These are phyloP conservation scores for Bryum argenteum DNA, from an alignment of 225 moss, liverwort and hornwort genomes.

Conservation along the genomic window DNA sequence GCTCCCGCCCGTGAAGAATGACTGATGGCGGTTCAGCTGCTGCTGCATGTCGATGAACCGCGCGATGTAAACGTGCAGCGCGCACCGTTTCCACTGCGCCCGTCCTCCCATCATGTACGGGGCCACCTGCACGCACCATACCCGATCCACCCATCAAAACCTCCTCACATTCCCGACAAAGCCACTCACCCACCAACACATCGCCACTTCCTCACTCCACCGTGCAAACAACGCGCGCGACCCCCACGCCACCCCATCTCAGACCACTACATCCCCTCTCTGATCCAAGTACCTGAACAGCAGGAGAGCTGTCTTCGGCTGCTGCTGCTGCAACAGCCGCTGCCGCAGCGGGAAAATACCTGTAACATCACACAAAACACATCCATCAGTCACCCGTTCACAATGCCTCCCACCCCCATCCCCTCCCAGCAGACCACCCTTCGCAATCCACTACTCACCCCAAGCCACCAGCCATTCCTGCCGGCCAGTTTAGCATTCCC, in stretches of 20 bases:
- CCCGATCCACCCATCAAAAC: neutral
- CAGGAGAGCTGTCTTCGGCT: conserved; percentile 58
- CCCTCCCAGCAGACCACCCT: neutral
- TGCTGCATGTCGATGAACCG: conserved; percentile 88
- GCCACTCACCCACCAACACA: neutral
- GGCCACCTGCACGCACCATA: conserved; percentile 24
- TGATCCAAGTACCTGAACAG: conserved; percentile 55
- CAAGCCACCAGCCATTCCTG: conserved; percentile 51
- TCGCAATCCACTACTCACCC: conserved; percentile 28
- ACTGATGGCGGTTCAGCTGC: conserved; percentile 59
- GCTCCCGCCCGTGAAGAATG: conserved; percentile 45
- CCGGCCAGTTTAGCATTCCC: conserved; percentile 73
- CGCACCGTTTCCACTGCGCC: conserved; percentile 75
- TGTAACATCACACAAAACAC: conserved; percentile 13
- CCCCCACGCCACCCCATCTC: too few relatives aligned
- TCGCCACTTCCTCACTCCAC: accelerated
- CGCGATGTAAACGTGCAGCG: conserved; percentile 84
- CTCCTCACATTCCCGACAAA: too few relatives aligned
- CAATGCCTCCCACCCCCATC: neutral
- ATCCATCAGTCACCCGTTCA: neutral
- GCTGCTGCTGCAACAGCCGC: conserved; percentile 32
- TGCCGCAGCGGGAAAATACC: conserved; percentile 49
- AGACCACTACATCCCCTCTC: neutral
- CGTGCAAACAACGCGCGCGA: neutral
- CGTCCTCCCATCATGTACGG: conserved; percentile 50